Conservation (phyloP, 371 early-diverging fungal genomes). For the Sporodiniella umbellata region DNA sequence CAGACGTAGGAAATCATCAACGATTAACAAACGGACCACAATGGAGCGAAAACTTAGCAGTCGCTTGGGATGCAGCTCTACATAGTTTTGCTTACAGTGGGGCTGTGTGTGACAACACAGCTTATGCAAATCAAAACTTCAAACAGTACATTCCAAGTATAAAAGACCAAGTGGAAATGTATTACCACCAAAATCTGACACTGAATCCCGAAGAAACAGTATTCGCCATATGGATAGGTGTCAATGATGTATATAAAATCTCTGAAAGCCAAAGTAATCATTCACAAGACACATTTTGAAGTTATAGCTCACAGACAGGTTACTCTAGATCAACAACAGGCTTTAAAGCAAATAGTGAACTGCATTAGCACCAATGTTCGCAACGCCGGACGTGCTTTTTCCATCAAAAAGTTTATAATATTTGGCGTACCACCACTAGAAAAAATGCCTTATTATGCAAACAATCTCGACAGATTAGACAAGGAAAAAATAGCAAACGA, state of each 20-base stretch:
- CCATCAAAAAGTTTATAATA: slow-evolving; percentile 30
- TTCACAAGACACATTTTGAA: neutral
- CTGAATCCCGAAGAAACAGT: slow-evolving; percentile 36
- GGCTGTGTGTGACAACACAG: slow-evolving; percentile 30
- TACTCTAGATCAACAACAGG: neutral
- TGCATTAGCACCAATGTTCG: slow-evolving; percentile 39
- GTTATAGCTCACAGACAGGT: too few species aligned
- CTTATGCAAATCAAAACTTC: slow-evolving; percentile 10
- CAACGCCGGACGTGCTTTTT: slow-evolving; percentile 34
- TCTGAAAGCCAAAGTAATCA: slow-evolving; percentile 8
- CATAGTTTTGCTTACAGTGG: slow-evolving; percentile 46
- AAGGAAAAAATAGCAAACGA: slow-evolving; percentile 20
- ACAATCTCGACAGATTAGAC: slow-evolving; percentile 5
- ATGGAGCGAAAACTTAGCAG: slow-evolving; percentile 43
- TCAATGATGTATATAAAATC: slow-evolving; percentile 32
- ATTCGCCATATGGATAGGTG: slow-evolving; percentile 40
- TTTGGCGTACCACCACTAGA: slow-evolving; percentile 38
- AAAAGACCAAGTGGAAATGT: slow-evolving; percentile 43
- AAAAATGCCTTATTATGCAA: slow-evolving; percentile 31
- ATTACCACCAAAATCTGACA: slow-evolving; percentile 31
- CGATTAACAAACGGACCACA: slow-evolving; percentile 45
- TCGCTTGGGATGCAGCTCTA: slow-evolving; percentile 39
- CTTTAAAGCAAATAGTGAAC: slow-evolving; percentile 16
- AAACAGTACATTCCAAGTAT: slow-evolving; percentile 29
- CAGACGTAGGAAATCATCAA: slow-evolving; percentile 37